phyloP scores from a whole-genome alignment of 192 early-diverging fungal genomes.

The Backusella tarrabulga region DNA sequence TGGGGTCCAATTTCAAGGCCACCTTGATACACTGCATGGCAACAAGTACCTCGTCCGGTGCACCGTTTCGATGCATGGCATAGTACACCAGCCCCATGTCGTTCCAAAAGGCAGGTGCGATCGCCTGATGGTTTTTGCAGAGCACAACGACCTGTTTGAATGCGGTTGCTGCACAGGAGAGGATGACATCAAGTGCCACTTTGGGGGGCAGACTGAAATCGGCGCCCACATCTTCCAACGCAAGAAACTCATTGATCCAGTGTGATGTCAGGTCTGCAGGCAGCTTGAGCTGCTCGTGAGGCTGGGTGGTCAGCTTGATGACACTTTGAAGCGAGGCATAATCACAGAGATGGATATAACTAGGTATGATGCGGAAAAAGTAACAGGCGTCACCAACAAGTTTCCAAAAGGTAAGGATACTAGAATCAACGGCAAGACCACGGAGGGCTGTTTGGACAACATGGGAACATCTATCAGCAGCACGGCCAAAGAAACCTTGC shows the following conservation, averaged over 20 bases:
- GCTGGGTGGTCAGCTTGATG: constrained; percentile 20
- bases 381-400: constrained; percentile 57
- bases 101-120: constrained; percentile 48
- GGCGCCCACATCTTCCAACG: not conserved
- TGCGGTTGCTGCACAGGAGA: constrained; percentile 45
- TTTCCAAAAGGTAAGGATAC: constrained; percentile 59
- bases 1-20: constrained; percentile 62
- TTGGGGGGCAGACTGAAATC: constrained; percentile 33
- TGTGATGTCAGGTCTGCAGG: constrained; percentile 20
- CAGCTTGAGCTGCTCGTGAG: constrained; percentile 41
- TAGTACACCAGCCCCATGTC: constrained; percentile 53
- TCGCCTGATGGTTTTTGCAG: constrained; percentile 36
- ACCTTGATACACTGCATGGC: constrained; percentile 52
- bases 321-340: constrained; percentile 25
- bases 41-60: not conserved
- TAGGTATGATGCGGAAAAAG: constrained; percentile 43
- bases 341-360: constrained; percentile 42
- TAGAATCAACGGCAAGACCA: constrained; percentile 22
- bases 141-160: constrained; percentile 52
- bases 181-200: constrained; percentile 40
- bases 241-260: constrained; percentile 25
- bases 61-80: constrained; percentile 29
- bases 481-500: constrained; percentile 66
- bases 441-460: constrained; percentile 40
- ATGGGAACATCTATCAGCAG: constrained; percentile 50